These are phyloP conservation scores for Gnaphalium uliginosum DNA, from an alignment of 129 eudicot genomes.

Conservation along the genomic window DNA sequence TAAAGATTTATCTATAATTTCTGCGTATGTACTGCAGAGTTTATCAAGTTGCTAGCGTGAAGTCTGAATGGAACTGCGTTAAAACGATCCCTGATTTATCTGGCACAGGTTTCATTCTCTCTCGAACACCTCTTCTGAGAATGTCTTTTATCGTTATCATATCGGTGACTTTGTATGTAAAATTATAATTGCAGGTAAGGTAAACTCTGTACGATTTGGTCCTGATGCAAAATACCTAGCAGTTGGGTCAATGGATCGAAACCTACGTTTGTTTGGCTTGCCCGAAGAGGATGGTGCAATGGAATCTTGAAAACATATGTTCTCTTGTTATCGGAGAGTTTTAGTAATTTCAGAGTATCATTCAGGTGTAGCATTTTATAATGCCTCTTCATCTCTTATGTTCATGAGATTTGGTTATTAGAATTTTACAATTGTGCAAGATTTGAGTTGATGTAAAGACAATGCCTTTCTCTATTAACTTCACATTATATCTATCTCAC, in stretches of 20 bases:
- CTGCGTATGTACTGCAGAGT: slow-evolving; percentile 50
- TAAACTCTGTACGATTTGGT: slow-evolving; percentile 68
- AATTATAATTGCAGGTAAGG: slow-evolving; percentile 56
- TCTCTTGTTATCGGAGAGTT: background rate
- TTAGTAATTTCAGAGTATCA: slow-evolving; percentile 20
- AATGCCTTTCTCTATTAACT: background rate
- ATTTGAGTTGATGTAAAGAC: slow-evolving; percentile 7
- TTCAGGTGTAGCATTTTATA: slow-evolving; percentile 28
- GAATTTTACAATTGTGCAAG: slow-evolving; percentile 9
- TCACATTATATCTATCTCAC: background rate
- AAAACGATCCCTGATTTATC: slow-evolving; percentile 93
- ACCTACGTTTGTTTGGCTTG: slow-evolving; percentile 81
- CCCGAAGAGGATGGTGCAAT: slow-evolving; percentile 58
- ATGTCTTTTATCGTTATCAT: background rate
- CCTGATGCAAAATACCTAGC: slow-evolving; percentile 91
- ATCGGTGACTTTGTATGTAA: slow-evolving; percentile 1
- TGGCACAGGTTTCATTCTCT: slow-evolving; percentile 73
- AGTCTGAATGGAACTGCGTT: slow-evolving; percentile 88
- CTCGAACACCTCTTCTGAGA: background rate
- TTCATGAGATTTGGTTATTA: slow-evolving; percentile 18
- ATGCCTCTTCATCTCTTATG: slow-evolving; percentile 7
- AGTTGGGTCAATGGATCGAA: slow-evolving; percentile 90
- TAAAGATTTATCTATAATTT: background rate
- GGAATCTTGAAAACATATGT: slow-evolving; percentile 43
- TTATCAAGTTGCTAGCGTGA: slow-evolving; percentile 91